A percentile compares a stretch with the other conserved stretches of the same genome.
Conservation (phyloP, 108 stramenopile species). For the Nitzschia sp. region DNA sequence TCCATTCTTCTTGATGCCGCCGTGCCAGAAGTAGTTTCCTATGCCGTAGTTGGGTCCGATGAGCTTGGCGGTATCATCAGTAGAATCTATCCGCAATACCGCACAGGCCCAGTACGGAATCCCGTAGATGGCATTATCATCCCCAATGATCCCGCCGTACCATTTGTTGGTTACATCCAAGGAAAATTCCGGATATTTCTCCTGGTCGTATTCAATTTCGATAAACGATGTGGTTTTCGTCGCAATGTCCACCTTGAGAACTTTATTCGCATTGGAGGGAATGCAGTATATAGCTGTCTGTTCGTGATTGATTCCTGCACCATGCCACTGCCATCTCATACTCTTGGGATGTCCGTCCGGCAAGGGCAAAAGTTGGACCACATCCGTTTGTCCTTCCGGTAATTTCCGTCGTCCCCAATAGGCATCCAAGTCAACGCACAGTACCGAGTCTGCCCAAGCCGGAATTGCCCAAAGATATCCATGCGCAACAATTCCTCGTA, state of each 20-base stretch:
- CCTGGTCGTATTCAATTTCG: slow-evolving; percentile 43
- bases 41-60: slow-evolving; percentile 71
- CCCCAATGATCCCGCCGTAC: slow-evolving; percentile 74
- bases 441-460: slow-evolving; percentile 60
- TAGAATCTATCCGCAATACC: slow-evolving; percentile 70
- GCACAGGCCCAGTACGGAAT: slow-evolving; percentile 68
- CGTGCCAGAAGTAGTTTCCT: slow-evolving; percentile 83
- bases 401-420: slow-evolving; percentile 52
- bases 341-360: slow-evolving; percentile 48
- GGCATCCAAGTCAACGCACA: slow-evolving; percentile 69
- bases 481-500: slow-evolving; percentile 71
- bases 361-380: slow-evolving; percentile 45
- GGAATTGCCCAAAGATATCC: slow-evolving; percentile 84
- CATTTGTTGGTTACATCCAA: slow-evolving; percentile 72
- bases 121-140: slow-evolving; percentile 80
- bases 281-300: slow-evolving; percentile 84
- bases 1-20: slow-evolving; percentile 67
- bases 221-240: slow-evolving; percentile 69
- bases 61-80: slow-evolving; percentile 52
- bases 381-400: slow-evolving; percentile 33
- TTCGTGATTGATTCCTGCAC: slow-evolving; percentile 73
- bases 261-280: slow-evolving; percentile 75
- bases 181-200: slow-evolving; percentile 46
- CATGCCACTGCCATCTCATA: slow-evolving; percentile 86
- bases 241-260: slow-evolving; percentile 72